phyloP scores from a whole-genome alignment of 495 filamentous ascomycete genomes.

The Tuber indicum region DNA sequence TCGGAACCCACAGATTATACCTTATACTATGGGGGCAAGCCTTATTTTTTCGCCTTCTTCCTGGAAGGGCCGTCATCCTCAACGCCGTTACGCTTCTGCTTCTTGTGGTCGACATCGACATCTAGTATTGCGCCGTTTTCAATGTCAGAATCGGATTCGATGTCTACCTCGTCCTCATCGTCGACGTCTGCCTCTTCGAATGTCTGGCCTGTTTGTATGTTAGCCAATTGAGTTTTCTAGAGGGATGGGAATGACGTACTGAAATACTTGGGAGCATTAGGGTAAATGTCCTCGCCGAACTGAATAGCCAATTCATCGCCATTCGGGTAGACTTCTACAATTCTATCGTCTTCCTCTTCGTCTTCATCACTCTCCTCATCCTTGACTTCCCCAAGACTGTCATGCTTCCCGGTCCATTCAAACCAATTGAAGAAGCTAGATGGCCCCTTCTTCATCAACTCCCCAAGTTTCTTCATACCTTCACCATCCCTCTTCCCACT shows the following conservation, averaged over 20 bases:
- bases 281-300: slow-evolving; percentile 80
- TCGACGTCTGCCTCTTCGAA: slow-evolving; percentile 52
- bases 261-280: slow-evolving; percentile 80
- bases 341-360: slow-evolving; percentile 48
- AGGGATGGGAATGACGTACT: slow-evolving; percentile 54
- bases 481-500: slow-evolving; percentile 33
- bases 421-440: slow-evolving; percentile 85
- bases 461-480: slow-evolving; percentile 51
- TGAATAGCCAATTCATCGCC: slow-evolving; percentile 74
- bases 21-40: neutral
- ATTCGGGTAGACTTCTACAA: slow-evolving; percentile 69
- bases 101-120: slow-evolving; percentile 32
- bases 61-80: slow-evolving; percentile 34
- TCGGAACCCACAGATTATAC: neutral
- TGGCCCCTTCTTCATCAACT: slow-evolving; percentile 53
- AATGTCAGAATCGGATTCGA: slow-evolving; percentile 37
- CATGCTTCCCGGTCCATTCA: slow-evolving; percentile 62
- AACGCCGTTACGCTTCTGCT: slow-evolving; percentile 47
- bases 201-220: slow-evolving; percentile 50
- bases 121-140: slow-evolving; percentile 10
- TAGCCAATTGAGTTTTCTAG: slow-evolving; percentile 13
- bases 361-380: slow-evolving; percentile 48
- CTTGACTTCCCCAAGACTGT: slow-evolving; percentile 44
- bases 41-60: slow-evolving; percentile 36
- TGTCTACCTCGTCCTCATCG: slow-evolving; percentile 45